These are phyloP conservation scores for Eurotiales sp. DNA, from an alignment of 2,329 filamentous ascomycete species.

Conservation along the genomic window DNA sequence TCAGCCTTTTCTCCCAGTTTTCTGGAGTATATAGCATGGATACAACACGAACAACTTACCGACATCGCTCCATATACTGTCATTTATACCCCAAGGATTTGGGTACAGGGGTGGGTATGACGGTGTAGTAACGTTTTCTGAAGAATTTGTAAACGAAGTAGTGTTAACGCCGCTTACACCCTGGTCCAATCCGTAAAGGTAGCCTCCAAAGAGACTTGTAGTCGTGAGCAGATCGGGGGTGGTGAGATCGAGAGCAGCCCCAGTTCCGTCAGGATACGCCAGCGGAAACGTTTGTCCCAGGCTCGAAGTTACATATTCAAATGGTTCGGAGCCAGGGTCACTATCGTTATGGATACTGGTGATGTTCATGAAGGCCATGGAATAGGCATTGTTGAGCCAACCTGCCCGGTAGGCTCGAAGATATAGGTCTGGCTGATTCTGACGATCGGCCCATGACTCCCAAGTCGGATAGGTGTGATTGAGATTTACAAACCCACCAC, in stretches of 20 bases:
- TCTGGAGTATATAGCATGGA: too few species aligned
- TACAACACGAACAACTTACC: not conserved
- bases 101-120: not conserved
- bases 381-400: conserved; percentile 40
- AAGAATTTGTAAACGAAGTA: not conserved
- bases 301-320: conserved; percentile 25
- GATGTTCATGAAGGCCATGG: conserved; percentile 41
- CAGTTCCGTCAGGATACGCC: not conserved
- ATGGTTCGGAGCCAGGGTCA: conserved; percentile 15
- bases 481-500: conserved; percentile 43
- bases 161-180: not conserved
- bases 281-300: conserved; percentile 34
- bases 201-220: conserved; percentile 10
- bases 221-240: not conserved
- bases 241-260: conserved; percentile 8
- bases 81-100: not conserved
- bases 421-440: conserved; percentile 17
- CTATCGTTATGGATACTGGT: conserved; percentile 24
- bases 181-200: conserved; percentile 18
- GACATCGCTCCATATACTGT: not conserved
- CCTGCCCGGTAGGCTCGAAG: conserved; percentile 45
- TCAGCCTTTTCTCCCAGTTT: not conserved
- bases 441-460: conserved; percentile 25
- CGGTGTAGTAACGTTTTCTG: not conserved
- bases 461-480: conserved; percentile 31